Base-by-base conservation (phyloP, 805 yeast genomes). In the Saccharomycopsis vini region DNA sequence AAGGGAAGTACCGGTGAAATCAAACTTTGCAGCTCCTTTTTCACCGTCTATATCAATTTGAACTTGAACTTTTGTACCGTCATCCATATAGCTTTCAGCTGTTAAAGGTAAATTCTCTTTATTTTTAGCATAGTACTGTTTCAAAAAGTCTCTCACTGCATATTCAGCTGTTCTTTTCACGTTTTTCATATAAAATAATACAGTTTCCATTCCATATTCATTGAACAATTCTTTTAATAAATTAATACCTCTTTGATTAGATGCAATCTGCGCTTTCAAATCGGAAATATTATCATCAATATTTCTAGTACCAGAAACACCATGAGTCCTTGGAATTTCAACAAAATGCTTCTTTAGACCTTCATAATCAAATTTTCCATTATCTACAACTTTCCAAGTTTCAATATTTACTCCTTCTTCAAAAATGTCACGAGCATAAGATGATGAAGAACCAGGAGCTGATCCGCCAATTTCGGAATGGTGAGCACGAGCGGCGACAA, bases 391-490 rank as follows among this genome's bases (percentile, higher is more conserved):
- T 47, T 83, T 68, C 58, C 81, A 89, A 1, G 92, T 79, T 54
- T 76, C 73, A 28, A 90, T 87, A 3, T 84, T 76, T 2, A 95
- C 96, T 36, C 97, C 97, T 62, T 89, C 97, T 57, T 89, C 89
- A 68, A 77, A 81, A 32, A 90, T 63, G 46, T 79, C 78, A 54
- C 79, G 84, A 2, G 95, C 86, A 56, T 82, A 78, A 6, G 97
- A 95, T 12, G 97, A 96, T 87, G 90, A 86, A 0, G 95, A 82
- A 1, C 97, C 97, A 1, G 96, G 95, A 28, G 86, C 63, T 45
- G 81, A 75, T 13, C 95, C 92, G 15, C 97, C 97, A 56, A 90
- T 89, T 61, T 89, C 97, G 3, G 95, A 89, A 63, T 90, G 97
- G 62, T 89, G 97, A 2, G 96, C 97, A 51, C 97, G 71, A 0